Base-by-base conservation (phyloP, 805 yeast genomes). In the Starmerella lactis-condensi region DNA sequence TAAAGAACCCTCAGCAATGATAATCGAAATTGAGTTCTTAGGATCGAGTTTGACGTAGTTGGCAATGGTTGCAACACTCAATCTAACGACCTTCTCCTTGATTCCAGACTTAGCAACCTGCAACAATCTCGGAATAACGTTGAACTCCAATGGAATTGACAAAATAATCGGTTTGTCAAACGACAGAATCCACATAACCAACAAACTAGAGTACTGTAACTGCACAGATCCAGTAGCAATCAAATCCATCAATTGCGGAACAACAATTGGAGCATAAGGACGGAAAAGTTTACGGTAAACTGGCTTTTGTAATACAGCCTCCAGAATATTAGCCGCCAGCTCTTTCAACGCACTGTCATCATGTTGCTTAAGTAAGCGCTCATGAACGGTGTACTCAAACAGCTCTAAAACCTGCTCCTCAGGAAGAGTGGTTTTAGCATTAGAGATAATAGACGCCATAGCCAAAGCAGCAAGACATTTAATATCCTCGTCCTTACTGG, bases 41-140 rank as follows among this genome's bases (percentile, higher is more conserved):
- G 58, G 53, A 5, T 52, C 56, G 13, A 47, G 35, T 9, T 49
- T 36, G 26, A 50, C 44, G 12, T 54, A 40, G 38, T 60, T 60
- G 32, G 53, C 45, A 41, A 83, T 58, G 24, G 75, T 69, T 1
- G 91, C 72, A 17, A 82, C 62, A n/a, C 89, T 64, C 26, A 89
- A 61, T 50, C 98, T 66, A 20, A 81, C 76, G 33, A 89, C 70
- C 59, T 89, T 89, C 56, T 83, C 92, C 60, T 89, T 89, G 42
- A 85, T 77, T 2, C 94, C 78, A 35, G 70, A 69, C 49, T 75
- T 77, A 18, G 82, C 69, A 29, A 78, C 61, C 67, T 53, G 46
- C 52, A 58, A 39, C 48, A 65, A 55, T 8, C 37, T 31, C 2
- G 34, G n/a, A 3, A 34, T 28, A 7, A 31, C 30, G 38, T 58